phyloP scores from a whole-genome alignment of 805 yeast species.

The Zygosaccharomyces bisporus region DNA sequence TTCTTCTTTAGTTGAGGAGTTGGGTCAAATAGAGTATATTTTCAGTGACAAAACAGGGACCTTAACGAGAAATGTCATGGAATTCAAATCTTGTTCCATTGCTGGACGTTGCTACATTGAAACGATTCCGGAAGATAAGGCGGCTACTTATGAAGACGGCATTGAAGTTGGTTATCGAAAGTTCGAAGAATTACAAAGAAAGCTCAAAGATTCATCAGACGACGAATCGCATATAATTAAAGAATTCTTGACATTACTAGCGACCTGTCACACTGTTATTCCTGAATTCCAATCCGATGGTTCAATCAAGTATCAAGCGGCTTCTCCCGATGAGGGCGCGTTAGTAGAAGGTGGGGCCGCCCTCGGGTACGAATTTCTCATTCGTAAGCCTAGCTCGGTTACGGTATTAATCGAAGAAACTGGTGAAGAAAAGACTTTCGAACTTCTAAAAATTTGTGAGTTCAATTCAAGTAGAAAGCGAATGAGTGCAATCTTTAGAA shows the following conservation, averaged over 20 bases:
- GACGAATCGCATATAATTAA: slow-evolving; percentile 52
- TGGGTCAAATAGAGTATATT: slow-evolving; percentile 94
- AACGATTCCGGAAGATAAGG: slow-evolving; percentile 86
- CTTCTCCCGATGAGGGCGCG: slow-evolving; percentile 99
- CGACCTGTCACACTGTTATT: slow-evolving; percentile 96
- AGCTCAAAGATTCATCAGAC: slow-evolving; percentile 42
- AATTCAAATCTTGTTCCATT: slow-evolving; percentile 86
- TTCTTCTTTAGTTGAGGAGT: slow-evolving; percentile 91
- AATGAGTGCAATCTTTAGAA: slow-evolving; percentile 91
- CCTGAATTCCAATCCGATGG: slow-evolving; percentile 74
- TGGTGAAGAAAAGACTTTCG: slow-evolving; percentile 58
- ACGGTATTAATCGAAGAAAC: slow-evolving; percentile 52
- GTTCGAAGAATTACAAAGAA: slow-evolving; percentile 57
- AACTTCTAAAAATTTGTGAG: slow-evolving; percentile 86
- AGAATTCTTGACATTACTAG: slow-evolving; percentile 75
- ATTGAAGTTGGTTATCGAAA: slow-evolving; percentile 74
- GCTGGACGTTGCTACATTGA: slow-evolving; percentile 88
- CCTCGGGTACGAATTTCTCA: slow-evolving; percentile 77
- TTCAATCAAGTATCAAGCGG: slow-evolving; percentile 88
- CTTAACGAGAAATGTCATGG: slow-evolving; percentile 93
- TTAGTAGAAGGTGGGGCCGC: slow-evolving; percentile 93
- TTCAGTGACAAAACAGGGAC: slow-evolving; percentile 99
- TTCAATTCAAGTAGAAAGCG: slow-evolving; percentile 96
- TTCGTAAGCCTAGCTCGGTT: slow-evolving; percentile 81
- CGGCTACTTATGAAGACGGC: slow-evolving; percentile 70